Evolutionary conservation across 1,284 basidiomycete species (phyloP), one percentile per base, ranked within the genome.

Genomic region (Pseudomicrostroma phylloplanum): DNA sequence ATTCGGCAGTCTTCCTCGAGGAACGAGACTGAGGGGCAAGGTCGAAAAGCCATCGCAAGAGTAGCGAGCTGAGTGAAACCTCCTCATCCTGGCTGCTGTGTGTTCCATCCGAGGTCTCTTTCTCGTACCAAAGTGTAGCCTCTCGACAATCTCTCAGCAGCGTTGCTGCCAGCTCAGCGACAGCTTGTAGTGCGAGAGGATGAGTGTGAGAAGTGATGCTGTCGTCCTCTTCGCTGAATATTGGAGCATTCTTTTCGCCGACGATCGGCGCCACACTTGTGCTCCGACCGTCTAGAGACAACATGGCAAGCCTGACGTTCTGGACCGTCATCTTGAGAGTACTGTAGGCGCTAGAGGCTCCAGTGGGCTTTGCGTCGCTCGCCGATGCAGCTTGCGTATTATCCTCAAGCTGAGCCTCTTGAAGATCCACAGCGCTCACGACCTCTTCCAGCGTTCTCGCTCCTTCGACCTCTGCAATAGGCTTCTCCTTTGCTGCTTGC

Each of bases 151-250:
- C 13, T 54, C 25, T 21, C 8, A 57, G 25, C 2, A 57, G 13
- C 13, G 19, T n/a, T 12, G 26, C 19, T 2, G 57, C 57, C 13
- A 58, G 23, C 2, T 12, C 13, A 26, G 46, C 41, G 19, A 49
- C 19, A 17, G 41, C 57, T 13, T 36, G 57, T 43, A 46, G 57
- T 6, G 57, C 57, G 2, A n/a, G 25, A 13, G 57, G n/a, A 36
- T 58, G 41, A n/a, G 23, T 8, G 41, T 58, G 57, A 21, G 51
- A 6, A 13, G 51, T 13, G 21, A 54, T 21, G 26, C 25, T 26
- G 7, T 54, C 51, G 7, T 23, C 51, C 51, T 54, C 51, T 19
- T 54, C 51, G 21, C 21, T 54, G 51, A 54, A 54, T 6, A 54
- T 23, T 19, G 21, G 51, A 6, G 6, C 21, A 6, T 17, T 21